A percentile compares a stretch with the other conserved stretches of the same genome.
These are phyloP conservation scores for Balakata baccata DNA, from an alignment of 345 rosid species.

Conservation along the genomic window DNA sequence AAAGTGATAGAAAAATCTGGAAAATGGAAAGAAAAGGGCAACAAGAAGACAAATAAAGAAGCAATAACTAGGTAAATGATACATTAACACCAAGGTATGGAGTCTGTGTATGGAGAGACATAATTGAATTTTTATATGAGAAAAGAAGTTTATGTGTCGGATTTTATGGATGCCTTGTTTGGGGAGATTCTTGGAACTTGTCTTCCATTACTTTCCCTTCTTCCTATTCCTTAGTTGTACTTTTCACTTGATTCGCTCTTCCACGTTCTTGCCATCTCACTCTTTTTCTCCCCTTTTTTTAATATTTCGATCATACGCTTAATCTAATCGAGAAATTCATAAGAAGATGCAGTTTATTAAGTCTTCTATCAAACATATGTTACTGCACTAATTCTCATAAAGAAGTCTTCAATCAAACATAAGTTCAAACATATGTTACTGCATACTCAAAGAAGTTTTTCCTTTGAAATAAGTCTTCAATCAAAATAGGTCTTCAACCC, in stretches of 20 bases:
- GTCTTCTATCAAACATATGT: too few species aligned
- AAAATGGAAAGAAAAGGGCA: not conserved
- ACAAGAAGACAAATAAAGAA: not conserved
- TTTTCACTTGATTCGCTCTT: constrained; percentile 9
- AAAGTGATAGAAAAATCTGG: not conserved
- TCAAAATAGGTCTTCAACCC: too few species aligned
- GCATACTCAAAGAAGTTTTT: too few species aligned
- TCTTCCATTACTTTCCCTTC: constrained; percentile 14
- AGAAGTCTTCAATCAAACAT: too few species aligned
- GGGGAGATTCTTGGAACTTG: constrained; percentile 33
- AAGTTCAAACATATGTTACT: too few species aligned
- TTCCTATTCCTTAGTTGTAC: not conserved
- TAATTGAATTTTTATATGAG: constrained; percentile 16
- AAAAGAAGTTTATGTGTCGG: constrained; percentile 11
- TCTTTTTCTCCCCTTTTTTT: not conserved
- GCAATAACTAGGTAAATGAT: not conserved
- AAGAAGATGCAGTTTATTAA: too few species aligned
- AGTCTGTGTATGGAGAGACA: constrained; percentile 22
- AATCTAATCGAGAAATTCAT: too few species aligned
- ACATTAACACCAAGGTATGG: constrained; percentile 3
- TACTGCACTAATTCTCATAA: too few species aligned
- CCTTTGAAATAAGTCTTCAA: too few species aligned
- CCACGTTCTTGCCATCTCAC: constrained; percentile 14
- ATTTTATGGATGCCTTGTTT: constrained; percentile 6
- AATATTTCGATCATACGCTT: not conserved